These are phyloP conservation scores for Fusarium miscanthi DNA, from an alignment of 2,329 filamentous ascomycete species.

Conservation along the genomic window DNA sequence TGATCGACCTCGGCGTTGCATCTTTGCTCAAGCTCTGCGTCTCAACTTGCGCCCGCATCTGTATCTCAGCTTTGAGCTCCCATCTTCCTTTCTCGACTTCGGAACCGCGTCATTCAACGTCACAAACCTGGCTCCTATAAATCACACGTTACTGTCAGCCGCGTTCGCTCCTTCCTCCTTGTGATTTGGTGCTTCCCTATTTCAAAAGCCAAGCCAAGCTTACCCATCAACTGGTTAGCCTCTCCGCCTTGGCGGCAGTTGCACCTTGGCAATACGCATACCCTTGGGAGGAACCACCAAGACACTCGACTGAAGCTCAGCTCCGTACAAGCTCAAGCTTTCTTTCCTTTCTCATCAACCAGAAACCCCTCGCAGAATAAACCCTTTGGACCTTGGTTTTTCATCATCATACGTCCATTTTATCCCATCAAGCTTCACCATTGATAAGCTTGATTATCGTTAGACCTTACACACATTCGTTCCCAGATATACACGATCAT, in stretches of 20 bases:
- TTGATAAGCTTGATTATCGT: constrained; percentile 10
- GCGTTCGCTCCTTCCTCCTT: neutral
- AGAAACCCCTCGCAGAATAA: neutral
- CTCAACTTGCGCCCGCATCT: constrained; percentile 15
- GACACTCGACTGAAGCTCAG: constrained; percentile 22
- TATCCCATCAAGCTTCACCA: constrained; percentile 7
- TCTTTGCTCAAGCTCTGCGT: neutral
- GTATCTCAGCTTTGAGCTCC: constrained; percentile 1
- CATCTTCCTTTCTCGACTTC: neutral
- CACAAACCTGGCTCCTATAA: constrained; percentile 6
- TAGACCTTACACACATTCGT: constrained; percentile 11
- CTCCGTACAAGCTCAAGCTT: constrained; percentile 12
- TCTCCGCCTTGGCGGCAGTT: constrained; percentile 36
- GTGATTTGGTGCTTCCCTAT: constrained; percentile 29
- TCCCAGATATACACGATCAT: constrained; percentile 6
- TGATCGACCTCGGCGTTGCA: constrained; percentile 9
- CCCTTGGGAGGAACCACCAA: constrained; percentile 4
- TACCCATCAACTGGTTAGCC: constrained; percentile 23
- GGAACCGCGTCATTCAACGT: constrained; percentile 20
- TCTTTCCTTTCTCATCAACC: constrained; percentile 16
- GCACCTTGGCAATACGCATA: constrained; percentile 33
- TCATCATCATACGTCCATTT: constrained; percentile 1
- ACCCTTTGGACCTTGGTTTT: neutral
- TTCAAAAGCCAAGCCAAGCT: constrained; percentile 33
- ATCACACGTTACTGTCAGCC: neutral